These are phyloP conservation scores for Alternaria tenuissima DNA, from an alignment of 2,329 filamentous ascomycete genomes.

Conservation along the genomic window DNA sequence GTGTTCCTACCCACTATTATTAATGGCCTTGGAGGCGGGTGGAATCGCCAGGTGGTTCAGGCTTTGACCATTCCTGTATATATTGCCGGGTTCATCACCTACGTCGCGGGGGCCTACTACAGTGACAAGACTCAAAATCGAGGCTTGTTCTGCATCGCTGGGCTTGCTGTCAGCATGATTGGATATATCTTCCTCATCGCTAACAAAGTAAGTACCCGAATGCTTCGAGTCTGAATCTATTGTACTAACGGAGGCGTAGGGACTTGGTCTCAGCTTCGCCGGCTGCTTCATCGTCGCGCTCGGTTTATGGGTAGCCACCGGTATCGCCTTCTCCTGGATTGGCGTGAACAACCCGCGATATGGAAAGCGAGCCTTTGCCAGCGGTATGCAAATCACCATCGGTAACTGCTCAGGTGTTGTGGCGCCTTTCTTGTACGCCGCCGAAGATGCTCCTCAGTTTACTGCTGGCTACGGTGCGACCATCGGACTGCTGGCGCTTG, in stretches of 20 bases:
- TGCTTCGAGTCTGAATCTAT: neutral
- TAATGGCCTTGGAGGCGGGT: slow-evolving; percentile 34
- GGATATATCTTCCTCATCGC: slow-evolving; percentile 58
- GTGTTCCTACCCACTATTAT: slow-evolving; percentile 45
- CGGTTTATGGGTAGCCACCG: slow-evolving; percentile 38
- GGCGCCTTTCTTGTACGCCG: slow-evolving; percentile 36
- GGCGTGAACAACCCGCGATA: slow-evolving; percentile 42
- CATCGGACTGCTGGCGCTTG: slow-evolving; percentile 29
- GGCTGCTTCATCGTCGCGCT: slow-evolving; percentile 42
- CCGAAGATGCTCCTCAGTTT: slow-evolving; percentile 22
- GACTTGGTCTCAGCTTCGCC: slow-evolving; percentile 29
- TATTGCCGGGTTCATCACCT: slow-evolving; percentile 33
- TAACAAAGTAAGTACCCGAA: slow-evolving; percentile 7
- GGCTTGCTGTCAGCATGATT: slow-evolving; percentile 51
- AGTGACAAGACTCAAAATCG: slow-evolving; percentile 38
- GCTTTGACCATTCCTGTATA: slow-evolving; percentile 46
- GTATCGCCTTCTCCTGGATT: slow-evolving; percentile 39
- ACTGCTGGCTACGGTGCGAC: slow-evolving; percentile 35
- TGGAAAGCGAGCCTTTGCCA: slow-evolving; percentile 41
- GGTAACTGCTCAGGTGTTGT: slow-evolving; percentile 47
- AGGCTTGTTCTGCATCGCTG: slow-evolving; percentile 37
- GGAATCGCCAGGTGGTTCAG: slow-evolving; percentile 35
- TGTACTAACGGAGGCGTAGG: neutral
- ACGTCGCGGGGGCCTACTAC: slow-evolving; percentile 34
- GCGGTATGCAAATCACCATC: slow-evolving; percentile 48